These are phyloP conservation scores for Leishmania amazonensis DNA, from an alignment of 208 protist genomes.

Conservation along the genomic window DNA sequence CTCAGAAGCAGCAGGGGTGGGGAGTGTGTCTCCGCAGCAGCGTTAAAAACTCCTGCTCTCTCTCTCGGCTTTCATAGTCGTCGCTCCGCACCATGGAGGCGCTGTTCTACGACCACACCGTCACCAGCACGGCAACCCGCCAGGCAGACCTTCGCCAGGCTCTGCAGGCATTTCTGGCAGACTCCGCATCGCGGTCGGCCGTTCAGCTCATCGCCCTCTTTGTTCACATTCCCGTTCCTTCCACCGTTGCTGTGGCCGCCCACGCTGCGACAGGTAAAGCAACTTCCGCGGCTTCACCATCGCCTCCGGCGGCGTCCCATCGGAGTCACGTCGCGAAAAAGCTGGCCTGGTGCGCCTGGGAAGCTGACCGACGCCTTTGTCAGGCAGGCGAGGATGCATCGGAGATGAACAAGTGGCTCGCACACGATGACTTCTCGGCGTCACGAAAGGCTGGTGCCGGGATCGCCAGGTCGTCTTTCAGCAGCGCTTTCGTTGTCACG, in stretches of 20 bases:
- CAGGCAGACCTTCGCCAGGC: constrained; percentile 31
- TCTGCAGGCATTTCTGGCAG: constrained; percentile 33
- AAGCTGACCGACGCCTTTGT: constrained; percentile 31
- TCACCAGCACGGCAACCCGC: constrained; percentile 9
- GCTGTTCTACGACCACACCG: constrained; percentile 35
- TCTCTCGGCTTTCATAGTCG: not conserved
- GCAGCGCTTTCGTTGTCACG: constrained; percentile 20
- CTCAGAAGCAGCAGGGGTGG: not conserved
- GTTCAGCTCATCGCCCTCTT: constrained; percentile 37
- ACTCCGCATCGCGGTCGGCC: constrained; percentile 18
- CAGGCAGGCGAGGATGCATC: constrained; percentile 34
- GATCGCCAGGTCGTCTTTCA: not conserved
- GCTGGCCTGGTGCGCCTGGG: constrained; percentile 30
- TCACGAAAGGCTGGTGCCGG: not conserved
- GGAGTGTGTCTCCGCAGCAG: not conserved
- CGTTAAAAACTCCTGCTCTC: not conserved
- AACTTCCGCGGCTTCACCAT: not conserved
- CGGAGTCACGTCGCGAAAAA: constrained; percentile 15
- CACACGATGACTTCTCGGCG: not conserved
- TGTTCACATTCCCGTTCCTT: constrained; percentile 34
- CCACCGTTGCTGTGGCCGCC: constrained; percentile 4
- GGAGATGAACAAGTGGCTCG: constrained; percentile 27
- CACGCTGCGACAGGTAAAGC: not conserved
- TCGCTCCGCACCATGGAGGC: constrained; percentile 21
- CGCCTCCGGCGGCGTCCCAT: not conserved